A percentile compares a stretch with the other conserved stretches of the same genome.
Conservation (phyloP, 2,329 filamentous ascomycete genomes). For the Colletotrichum sp. region DNA sequence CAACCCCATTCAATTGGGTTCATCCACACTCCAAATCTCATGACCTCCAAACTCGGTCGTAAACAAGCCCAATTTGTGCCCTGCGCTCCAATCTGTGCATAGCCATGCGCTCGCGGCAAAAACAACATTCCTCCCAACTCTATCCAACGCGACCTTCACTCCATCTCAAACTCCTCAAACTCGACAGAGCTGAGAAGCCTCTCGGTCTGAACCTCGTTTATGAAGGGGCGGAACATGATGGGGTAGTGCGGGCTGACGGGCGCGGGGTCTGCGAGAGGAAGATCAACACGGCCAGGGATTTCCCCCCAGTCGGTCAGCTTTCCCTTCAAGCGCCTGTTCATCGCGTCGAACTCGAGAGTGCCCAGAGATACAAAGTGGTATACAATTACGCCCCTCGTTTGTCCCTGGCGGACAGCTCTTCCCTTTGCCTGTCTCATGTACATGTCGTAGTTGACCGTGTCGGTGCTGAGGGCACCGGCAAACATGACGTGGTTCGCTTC, state of each 20-base stretch:
- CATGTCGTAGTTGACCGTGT: conserved; percentile 36
- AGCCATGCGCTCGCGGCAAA: background rate
- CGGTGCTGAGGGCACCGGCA: conserved; percentile 35
- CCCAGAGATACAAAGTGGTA: conserved; percentile 43
- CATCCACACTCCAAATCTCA: background rate
- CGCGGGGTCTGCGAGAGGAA: background rate
- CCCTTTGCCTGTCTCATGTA: conserved; percentile 46
- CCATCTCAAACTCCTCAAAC: conserved; percentile 5
- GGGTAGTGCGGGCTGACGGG: background rate
- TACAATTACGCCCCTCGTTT: conserved; percentile 39
- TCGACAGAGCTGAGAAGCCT: conserved; percentile 7
- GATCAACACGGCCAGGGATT: background rate
- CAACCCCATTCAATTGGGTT: background rate
- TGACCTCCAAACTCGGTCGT: accelerated
- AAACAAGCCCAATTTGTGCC: background rate
- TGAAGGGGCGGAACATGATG: background rate
- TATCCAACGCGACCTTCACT: background rate
- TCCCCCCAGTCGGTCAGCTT: background rate
- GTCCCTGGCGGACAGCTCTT: conserved; percentile 43
- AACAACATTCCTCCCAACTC: background rate
- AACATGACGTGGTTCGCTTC: conserved; percentile 49
- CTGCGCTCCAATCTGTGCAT: background rate
- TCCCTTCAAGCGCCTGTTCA: conserved; percentile 23
- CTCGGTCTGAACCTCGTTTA: background rate
- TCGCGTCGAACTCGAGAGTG: conserved; percentile 46